phyloP scores from a whole-genome alignment of 148 eudicot species.

The Hydrangea macrophylla region DNA sequence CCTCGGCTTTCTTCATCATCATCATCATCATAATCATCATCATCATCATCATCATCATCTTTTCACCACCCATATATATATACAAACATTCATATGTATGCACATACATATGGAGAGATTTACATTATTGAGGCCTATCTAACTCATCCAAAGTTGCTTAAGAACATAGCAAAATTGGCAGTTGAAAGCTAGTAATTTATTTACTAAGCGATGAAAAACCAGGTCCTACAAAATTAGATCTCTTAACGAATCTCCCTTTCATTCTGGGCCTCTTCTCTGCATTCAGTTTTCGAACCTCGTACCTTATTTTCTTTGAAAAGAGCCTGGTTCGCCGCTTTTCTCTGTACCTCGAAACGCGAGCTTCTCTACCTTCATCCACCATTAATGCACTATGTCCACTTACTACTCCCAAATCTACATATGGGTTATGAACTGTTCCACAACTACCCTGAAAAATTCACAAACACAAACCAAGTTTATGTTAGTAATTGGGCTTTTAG shows the following conservation, averaged over 20 bases:
- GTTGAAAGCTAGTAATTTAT: too few relatives aligned
- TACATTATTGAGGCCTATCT: background rate
- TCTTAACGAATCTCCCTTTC: conserved; percentile 94
- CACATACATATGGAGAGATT: background rate
- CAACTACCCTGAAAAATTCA: conserved; percentile 46
- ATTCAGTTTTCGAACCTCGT: conserved; percentile 88
- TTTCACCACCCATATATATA: too few relatives aligned
- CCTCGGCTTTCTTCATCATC: too few relatives aligned
- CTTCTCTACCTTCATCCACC: conserved; percentile 73
- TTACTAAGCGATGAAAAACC: conserved; percentile 28
- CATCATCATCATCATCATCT: too few relatives aligned
- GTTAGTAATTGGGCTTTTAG: too few relatives aligned
- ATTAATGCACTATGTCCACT: conserved; percentile 22
- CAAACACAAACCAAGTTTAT: too few relatives aligned
- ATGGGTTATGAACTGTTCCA: conserved; percentile 30
- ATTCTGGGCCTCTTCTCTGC: conserved; percentile 96
- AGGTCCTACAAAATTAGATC: conserved; percentile 39
- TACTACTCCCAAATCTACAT: conserved; percentile 32
- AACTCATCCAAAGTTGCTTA: background rate
- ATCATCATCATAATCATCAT: too few relatives aligned
- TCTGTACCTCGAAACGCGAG: conserved; percentile 78
- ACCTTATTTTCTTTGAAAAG: conserved; percentile 93
- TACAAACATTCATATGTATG: background rate
- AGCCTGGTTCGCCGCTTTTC: conserved; percentile 87
- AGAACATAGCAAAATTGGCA: background rate